phyloP scores from a whole-genome alignment of 345 rosid species.

The Eucalyptus sp. region DNA sequence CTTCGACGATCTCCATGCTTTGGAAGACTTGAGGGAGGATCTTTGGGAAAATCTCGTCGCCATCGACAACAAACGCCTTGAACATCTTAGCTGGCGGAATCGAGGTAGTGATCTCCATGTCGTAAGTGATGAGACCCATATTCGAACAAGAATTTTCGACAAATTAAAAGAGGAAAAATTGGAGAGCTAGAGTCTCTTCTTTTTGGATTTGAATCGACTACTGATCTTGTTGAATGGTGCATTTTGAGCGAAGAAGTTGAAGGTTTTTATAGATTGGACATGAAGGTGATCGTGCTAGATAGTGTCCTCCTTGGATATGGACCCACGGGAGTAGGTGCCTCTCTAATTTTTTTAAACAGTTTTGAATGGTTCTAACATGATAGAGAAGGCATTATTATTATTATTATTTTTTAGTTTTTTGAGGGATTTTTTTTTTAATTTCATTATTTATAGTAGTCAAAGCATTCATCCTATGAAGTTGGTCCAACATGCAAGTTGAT shows the following conservation, averaged over 20 bases:
- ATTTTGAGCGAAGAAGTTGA: neutral
- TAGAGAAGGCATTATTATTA: neutral
- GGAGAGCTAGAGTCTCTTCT: neutral
- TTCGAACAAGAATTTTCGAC: neutral
- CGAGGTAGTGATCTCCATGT: neutral
- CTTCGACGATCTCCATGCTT: slow-evolving; percentile 6
- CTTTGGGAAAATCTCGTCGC: slow-evolving; percentile 4
- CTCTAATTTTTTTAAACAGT: neutral
- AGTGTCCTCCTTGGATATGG: neutral
- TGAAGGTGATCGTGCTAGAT: neutral
- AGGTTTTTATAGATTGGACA: neutral
- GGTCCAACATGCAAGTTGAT: neutral
- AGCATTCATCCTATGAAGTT: neutral
- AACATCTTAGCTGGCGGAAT: slow-evolving; percentile 5
- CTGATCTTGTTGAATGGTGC: neutral
- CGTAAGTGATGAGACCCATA: neutral
- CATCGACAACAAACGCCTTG: slow-evolving; percentile 7
- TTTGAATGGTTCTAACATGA: neutral
- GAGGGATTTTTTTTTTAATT: neutral
- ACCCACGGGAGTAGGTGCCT: neutral
- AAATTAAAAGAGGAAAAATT: neutral
- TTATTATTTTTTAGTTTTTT: neutral
- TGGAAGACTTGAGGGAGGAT: slow-evolving; percentile 9
- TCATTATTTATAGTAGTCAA: neutral
- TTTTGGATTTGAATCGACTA: neutral